Base-by-base conservation (phyloP, 2,329 filamentous ascomycete species). In the Ophiosphaerella narmari region DNA sequence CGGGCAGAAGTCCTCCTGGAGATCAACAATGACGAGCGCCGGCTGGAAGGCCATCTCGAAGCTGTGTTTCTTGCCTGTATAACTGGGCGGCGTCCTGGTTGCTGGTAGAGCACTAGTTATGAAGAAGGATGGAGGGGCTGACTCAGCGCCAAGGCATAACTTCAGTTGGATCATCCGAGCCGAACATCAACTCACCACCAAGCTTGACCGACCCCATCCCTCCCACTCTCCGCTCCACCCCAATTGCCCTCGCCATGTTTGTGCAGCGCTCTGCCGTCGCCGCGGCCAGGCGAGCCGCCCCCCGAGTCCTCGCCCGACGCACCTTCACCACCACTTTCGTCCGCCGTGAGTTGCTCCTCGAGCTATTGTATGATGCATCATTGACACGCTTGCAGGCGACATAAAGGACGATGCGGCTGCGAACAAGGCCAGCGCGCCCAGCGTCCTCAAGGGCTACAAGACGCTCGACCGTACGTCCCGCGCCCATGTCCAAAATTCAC, bases 1-100 rank as follows among this genome's bases (percentile, higher is more conserved):
- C 51, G 90, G 89, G 73, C 91, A 96, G 73, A 97, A 97, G 77
- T 97, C 93, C 73, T 97, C 88, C 75, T 97, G 94, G 67, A 96
- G 81, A 74, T 97, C 92, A 45, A 96, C 87, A 9, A 96, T 82
- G 40, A 96, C 74, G 33, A 88, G 73, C n/a, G 85, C 85, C 38
- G 84, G 80, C 43, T 65, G 68, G 55, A 69, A 73, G 14, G 63
- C 32, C 66, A 69, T 33, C 39, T 32, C 21, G 4, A 8, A 42
- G 16, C 11, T 32, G 7, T 13, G 4, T 31, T 7, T 18, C 18
- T 21, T 21, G 4, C 18, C 18, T 21, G 18, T 21, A 40, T 42
- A 42, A 42, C 49, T 16, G 35, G 23, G 45, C 18, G 18, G 4
- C 18, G 18, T 21, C 18, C 18, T 21, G 18, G 18, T 4, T 21